Base-by-base conservation (phyloP, 306 rosid genomes). In the Prunus padus region DNA sequence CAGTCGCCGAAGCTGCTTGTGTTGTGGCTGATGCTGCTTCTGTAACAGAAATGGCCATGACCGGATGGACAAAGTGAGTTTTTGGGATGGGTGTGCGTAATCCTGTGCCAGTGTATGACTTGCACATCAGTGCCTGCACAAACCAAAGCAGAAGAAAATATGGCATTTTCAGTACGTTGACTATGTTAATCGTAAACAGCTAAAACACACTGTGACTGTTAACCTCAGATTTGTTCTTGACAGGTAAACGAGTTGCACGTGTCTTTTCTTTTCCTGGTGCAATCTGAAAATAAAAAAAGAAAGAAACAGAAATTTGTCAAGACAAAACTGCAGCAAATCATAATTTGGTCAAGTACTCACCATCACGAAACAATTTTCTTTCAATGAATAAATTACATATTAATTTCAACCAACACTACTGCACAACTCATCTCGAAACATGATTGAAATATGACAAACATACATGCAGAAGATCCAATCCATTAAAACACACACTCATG, bases 241-340 rank as follows among this genome's bases (percentile, higher is more conserved):
- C 74, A 73, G 83, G 49, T 67, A 18, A 55, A 78, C 81, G 86
- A 82, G 33, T 72, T 67, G 85, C 75, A 54, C 77, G 91, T 31
- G 65, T 64, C 63, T 89, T 90, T 70, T 90, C 93, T 76, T 85
- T 88, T 69, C 88, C 83, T 44, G 44, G 84, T 37, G 81, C 82
- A 84, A 73, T 82, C 97, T 93, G 86, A 79, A 76, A 76, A 74
- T 13, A 37, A 54, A 65, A 76, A 72, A 4, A 52, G 42, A 7
- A 37, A 7, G 2, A 37, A 7, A 37, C 42, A 37, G 74, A 52
- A 77, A 80, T 75, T 65, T 57, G 23, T 57, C 79, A 74, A 44
- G n/a, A 8, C 16, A 56, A 50, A 11, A 9, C 26, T 9, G 31
- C 47, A 67, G 10, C 20, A 57, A 57, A 67, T 31, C 16, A 14